Base-by-base conservation (phyloP, 306 rosid genomes). In the Styphnolobium japonicum region DNA sequence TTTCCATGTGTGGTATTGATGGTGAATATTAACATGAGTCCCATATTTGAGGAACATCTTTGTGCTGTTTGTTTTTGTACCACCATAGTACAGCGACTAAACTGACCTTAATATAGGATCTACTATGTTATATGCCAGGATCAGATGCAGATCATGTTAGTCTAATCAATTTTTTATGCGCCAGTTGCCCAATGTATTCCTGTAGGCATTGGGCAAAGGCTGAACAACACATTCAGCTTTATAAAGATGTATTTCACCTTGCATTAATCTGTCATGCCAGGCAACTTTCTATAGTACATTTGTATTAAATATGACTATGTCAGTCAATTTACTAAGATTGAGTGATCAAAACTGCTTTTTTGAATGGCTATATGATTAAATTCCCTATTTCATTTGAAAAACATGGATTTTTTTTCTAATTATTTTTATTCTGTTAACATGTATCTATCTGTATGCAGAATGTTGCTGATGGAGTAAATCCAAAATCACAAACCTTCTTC, bases 401-500 rank as follows among this genome's bases (percentile, higher is more conserved):
- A 42, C 15, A 25, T 57, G 39, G 7, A 19, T 57, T 62, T 40
- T 29, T 43, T 76, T 48, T 36, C 69, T 53, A 51, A 52, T 12
- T 45, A 46, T 53, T 66, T 19, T 66, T 19, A 61, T 40, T 78
- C 37, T 69, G 25, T 71, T 68, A 19, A 80, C 68, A 40, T 69
- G 34, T 63, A 19, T 82, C 33, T 61, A 65, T 84, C 52, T 81
- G 25, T 71, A 56, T 75, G 86, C 93, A 95, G 99, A 86, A 79
- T 78, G 87, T 87, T 43, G 88, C 93, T 45, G 96, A 93, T 73
- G 92, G 89, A 83, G 87, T 85, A 71, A 87, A 80, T 70, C 94
- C 98, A 56, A 93, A 89, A 67, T 84, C 88, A 16, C 94, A 87
- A 73, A 81, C 97, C 69, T 91, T 95, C 88, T 84, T 84, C 88